A percentile compares a stretch with the other conserved stretches of the same genome.
phyloP scores from a whole-genome alignment of 345 rosid genomes.

The Murraya koenigii region DNA sequence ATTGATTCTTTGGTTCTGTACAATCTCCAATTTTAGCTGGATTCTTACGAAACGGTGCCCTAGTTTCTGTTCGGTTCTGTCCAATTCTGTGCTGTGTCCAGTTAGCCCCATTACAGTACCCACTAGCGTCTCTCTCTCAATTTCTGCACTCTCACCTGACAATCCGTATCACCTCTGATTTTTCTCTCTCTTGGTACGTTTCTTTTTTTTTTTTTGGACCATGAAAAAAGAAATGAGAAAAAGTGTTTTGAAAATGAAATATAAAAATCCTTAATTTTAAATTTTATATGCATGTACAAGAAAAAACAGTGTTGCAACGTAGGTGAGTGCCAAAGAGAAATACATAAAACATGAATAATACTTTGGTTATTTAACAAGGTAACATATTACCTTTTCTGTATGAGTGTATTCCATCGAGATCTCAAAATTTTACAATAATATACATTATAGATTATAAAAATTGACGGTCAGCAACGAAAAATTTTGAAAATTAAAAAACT shows the following conservation, averaged over 20 bases:
- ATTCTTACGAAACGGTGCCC: background rate
- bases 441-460: no score
- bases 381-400: no score
- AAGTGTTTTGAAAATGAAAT: background rate
- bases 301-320: no score
- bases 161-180: conserved; percentile 20
- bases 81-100: background rate
- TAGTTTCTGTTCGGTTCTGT: background rate
- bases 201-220: background rate
- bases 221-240: background rate
- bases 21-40: background rate
- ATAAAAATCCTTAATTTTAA: background rate
- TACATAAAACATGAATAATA: no score
- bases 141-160: conserved; percentile 37
- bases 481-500: no score
- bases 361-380: no score
- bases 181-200: background rate
- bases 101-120: background rate
- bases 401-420: no score
- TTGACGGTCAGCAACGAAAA: no score
- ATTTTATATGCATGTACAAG: no score
- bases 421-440: no score
- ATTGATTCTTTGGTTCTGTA: background rate
- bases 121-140: conserved; percentile 20
- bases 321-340: no score